Conservation (phyloP, 352 stramenopile species). For the Pythium volutum region DNA sequence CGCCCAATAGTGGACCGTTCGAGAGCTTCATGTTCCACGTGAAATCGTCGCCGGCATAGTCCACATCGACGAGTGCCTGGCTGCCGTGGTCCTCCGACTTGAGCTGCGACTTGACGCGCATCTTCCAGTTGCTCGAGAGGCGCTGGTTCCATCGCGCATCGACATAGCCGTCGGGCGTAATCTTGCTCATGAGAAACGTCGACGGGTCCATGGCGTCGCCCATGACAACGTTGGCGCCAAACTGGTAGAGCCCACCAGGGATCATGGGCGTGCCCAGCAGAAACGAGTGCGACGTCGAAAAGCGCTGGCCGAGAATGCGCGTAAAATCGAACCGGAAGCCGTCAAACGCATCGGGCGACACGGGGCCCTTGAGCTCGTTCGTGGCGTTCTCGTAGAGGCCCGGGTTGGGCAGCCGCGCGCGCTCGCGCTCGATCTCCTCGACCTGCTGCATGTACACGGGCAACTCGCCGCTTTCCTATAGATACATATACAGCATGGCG, state of each 20-base stretch:
- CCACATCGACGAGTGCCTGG: constrained; percentile 79
- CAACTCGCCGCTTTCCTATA: constrained; percentile 38
- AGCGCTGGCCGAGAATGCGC: constrained; percentile 74
- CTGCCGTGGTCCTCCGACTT: constrained; percentile 78
- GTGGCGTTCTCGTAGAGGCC: constrained; percentile 83
- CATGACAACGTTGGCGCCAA: constrained; percentile 78
- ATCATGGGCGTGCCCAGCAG: constrained; percentile 82
- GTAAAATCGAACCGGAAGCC: constrained; percentile 88
- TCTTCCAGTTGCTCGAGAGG: constrained; percentile 71
- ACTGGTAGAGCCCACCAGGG: constrained; percentile 81
- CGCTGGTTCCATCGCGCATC: constrained; percentile 84
- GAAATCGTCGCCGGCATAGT: constrained; percentile 83
- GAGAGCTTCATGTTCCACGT: constrained; percentile 89
- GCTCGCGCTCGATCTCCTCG: constrained; percentile 76
- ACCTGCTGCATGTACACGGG: constrained; percentile 84
- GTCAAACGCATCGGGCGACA: constrained; percentile 81
- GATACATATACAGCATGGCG: background rate
- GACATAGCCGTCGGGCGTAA: constrained; percentile 81
- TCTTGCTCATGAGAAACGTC: constrained; percentile 84
- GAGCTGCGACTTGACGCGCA: constrained; percentile 83
- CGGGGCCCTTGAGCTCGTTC: constrained; percentile 78
- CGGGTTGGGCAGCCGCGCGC: constrained; percentile 66
- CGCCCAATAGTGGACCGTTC: constrained; percentile 80
- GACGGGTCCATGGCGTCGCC: constrained; percentile 76
- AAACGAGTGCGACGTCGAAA: constrained; percentile 83